These are phyloP conservation scores for Ophidiomyces ophidiicola DNA, from an alignment of 2,329 filamentous ascomycete species.

Conservation along the genomic window DNA sequence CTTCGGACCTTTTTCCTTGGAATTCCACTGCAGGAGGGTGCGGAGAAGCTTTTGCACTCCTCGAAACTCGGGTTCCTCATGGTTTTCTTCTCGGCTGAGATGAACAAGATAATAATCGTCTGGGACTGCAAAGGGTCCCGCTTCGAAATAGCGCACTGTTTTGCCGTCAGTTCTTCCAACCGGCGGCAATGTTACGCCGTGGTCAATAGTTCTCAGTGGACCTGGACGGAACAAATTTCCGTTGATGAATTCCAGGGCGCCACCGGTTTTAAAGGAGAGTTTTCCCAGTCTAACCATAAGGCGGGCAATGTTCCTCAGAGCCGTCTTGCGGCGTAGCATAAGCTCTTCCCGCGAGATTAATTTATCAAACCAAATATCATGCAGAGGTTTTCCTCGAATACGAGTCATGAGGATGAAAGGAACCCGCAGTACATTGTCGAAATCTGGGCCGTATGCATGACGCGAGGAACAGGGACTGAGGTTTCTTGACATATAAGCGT, in stretches of 20 bases:
- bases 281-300: conserved; percentile 7
- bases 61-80: conserved; percentile 6
- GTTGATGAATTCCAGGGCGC: conserved; percentile 5
- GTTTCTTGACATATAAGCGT: conserved; percentile 9
- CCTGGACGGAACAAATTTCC: conserved; percentile 5
- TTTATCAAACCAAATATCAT: conserved; percentile 10
- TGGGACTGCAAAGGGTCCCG: conserved; percentile 8
- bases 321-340: conserved; percentile 6
- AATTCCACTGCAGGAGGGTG: conserved; percentile 8
- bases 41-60: conserved; percentile 9
- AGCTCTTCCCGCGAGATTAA: conserved; percentile 6
- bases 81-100: conserved; percentile 6
- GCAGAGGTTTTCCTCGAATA: conserved; percentile 8
- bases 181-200: conserved; percentile 5
- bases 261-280: conserved; percentile 8
- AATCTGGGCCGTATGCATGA: conserved; percentile 5
- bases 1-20: conserved; percentile 3
- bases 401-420: conserved; percentile 11
- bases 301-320: conserved; percentile 7
- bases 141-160: conserved; percentile 9
- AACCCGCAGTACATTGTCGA: conserved; percentile 8
- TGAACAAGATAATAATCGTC: conserved; percentile 10
- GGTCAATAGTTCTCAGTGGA: conserved; percentile 9
- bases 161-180: conserved; percentile 6
- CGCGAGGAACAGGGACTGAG: conserved; percentile 9